Evolutionary conservation across 2,329 filamentous ascomycete species (phyloP).

Genomic region (Ceratocystis cubensis): DNA sequence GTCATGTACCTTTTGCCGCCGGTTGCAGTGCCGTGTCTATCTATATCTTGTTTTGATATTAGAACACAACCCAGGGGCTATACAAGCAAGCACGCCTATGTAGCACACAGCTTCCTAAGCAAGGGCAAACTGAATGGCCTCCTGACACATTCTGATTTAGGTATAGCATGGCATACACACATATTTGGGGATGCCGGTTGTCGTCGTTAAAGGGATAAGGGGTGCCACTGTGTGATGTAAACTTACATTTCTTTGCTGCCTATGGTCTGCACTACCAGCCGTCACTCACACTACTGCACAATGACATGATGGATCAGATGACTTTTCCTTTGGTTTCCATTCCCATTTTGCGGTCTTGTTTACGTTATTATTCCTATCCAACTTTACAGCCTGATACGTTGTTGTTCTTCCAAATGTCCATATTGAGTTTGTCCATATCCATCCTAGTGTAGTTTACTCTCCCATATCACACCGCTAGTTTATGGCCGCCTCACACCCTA

Average conservation of each 20-base stretch:
- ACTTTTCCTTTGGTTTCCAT: neutral
- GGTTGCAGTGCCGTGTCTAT: too few species aligned
- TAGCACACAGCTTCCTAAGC: too few species aligned
- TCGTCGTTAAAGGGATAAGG: neutral
- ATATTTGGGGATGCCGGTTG: neutral
- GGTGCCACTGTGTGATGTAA: neutral
- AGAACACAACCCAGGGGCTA: too few species aligned
- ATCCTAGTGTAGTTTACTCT: neutral
- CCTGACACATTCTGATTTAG: too few species aligned
- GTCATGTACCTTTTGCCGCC: too few species aligned
- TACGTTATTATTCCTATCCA: neutral
- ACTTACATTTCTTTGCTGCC: neutral
- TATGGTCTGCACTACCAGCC: neutral
- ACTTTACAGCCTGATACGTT: neutral
- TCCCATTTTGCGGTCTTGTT: neutral
- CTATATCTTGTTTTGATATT: too few species aligned
- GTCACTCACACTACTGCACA: neutral
- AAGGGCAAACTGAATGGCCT: too few species aligned
- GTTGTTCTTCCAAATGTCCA: neutral
- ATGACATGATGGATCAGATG: conserved; percentile 6
- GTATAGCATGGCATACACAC: too few species aligned
- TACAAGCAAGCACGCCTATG: too few species aligned
- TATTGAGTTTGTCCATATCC: neutral
- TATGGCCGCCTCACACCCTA: neutral
- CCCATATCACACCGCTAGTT: neutral